phyloP scores from a whole-genome alignment of 768 basidiomycete species.

The Strobilomyces confusus region DNA sequence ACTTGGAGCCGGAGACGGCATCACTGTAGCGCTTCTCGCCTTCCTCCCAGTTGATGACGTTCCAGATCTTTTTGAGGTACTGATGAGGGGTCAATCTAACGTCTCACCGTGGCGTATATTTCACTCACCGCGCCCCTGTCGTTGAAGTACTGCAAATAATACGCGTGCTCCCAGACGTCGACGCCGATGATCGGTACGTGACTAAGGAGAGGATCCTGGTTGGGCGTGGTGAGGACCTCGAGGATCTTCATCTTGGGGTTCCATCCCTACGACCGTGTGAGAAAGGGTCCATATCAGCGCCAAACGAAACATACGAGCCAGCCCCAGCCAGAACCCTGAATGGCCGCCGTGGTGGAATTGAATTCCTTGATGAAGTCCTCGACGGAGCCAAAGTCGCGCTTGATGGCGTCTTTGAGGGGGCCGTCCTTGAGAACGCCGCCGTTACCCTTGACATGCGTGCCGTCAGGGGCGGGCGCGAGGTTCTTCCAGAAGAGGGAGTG shows the following conservation, averaged over 20 bases:
- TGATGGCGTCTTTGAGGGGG: constrained; percentile 66
- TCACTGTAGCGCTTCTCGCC: constrained; percentile 63
- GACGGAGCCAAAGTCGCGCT: constrained; percentile 60
- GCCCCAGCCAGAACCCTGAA: constrained; percentile 96
- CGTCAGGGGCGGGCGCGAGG: constrained; percentile 58
- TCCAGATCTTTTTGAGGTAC: constrained; percentile 79
- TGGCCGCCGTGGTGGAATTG: constrained; percentile 77
- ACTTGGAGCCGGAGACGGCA: constrained; percentile 34
- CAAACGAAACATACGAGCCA: constrained; percentile 69
- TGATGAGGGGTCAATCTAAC: constrained; percentile 20
- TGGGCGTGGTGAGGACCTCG: constrained; percentile 86
- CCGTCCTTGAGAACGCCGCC: constrained; percentile 65
- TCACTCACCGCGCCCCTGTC: constrained; percentile 83
- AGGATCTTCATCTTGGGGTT: constrained; percentile 67
- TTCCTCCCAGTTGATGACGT: constrained; percentile 68
- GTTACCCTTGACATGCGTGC: constrained; percentile 51
- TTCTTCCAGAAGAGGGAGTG: constrained; percentile 98
- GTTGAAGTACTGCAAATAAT: constrained; percentile 96
- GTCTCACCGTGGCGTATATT: not conserved
- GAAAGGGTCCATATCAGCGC: not conserved
- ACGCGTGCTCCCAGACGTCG: constrained; percentile 95
- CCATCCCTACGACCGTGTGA: constrained; percentile 49
- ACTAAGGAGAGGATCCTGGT: constrained; percentile 88
- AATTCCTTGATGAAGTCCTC: constrained; percentile 78
- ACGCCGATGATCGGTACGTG: constrained; percentile 86